Percentiles rank a stretch among this genome's conserved stretches.
These are phyloP conservation scores for Viola odorata DNA, from an alignment of 345 rosid genomes.

Conservation along the genomic window DNA sequence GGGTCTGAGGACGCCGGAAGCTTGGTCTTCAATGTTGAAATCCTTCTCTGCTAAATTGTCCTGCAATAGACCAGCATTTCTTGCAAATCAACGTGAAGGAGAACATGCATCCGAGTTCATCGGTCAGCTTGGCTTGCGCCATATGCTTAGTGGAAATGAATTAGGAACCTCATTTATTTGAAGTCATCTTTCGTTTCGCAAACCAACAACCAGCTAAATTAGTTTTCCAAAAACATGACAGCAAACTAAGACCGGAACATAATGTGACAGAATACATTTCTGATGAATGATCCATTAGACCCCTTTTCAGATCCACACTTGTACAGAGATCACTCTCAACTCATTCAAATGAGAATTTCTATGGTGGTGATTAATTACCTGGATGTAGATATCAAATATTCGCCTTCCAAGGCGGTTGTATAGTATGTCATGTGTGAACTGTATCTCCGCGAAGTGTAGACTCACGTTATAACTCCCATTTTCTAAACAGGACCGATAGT, in stretches of 20 bases:
- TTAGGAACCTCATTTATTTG: too few species aligned
- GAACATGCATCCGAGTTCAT: neutral
- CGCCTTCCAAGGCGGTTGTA: conserved; percentile 24
- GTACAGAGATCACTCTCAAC: neutral
- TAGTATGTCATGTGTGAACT: conserved; percentile 15
- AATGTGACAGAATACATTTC: too few species aligned
- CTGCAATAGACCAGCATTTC: neutral
- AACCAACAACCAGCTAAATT: too few species aligned
- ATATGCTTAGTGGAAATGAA: too few species aligned
- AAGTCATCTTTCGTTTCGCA: too few species aligned
- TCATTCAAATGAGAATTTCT: too few species aligned
- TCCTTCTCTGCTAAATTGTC: conserved; percentile 3
- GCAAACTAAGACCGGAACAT: too few species aligned
- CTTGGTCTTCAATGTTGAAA: conserved; percentile 7
- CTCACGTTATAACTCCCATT: conserved; percentile 20
- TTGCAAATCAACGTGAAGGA: neutral
- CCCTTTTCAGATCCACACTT: too few species aligned
- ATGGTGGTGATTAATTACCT: conserved; percentile 17
- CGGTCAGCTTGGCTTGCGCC: too few species aligned
- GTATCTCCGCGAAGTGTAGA: conserved; percentile 30
- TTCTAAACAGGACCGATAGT: conserved; percentile 20
- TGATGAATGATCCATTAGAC: too few species aligned
- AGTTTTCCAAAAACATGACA: too few species aligned
- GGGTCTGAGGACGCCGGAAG: neutral
- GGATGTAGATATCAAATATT: conserved; percentile 24